phyloP scores from a whole-genome alignment of 2,329 filamentous ascomycete genomes.

The Venturia pyrina region DNA sequence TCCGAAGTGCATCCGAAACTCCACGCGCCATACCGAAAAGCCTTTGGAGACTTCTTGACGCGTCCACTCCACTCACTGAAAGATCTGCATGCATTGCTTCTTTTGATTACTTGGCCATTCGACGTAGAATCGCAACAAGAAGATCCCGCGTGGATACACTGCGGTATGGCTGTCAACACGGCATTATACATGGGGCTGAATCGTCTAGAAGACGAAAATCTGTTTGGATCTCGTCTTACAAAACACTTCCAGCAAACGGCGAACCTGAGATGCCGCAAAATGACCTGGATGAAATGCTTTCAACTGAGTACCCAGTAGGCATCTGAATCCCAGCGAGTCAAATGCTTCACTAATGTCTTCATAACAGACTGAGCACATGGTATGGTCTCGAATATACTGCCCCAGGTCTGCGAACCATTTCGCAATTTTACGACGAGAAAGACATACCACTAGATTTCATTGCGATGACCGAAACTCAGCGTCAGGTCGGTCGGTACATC shows the following conservation, averaged over 20 bases:
- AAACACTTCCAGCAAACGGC: neutral
- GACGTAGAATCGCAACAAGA: conserved; percentile 10
- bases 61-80: conserved; percentile 8
- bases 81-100: conserved; percentile 14
- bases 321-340: neutral
- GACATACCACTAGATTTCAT: conserved; percentile 9
- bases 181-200: conserved; percentile 14
- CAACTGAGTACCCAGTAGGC: conserved; percentile 10
- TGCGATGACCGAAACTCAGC: conserved; percentile 14
- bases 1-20: conserved; percentile 2
- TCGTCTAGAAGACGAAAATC: conserved; percentile 12
- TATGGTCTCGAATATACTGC: conserved; percentile 6
- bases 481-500: conserved; percentile 11
- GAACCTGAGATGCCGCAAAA: conserved; percentile 1
- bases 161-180: conserved; percentile 13
- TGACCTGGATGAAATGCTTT: conserved; percentile 13
- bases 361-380: neutral
- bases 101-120: conserved; percentile 14
- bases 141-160: conserved; percentile 12
- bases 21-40: neutral
- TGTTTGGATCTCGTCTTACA: conserved; percentile 9
- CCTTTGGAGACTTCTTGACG: conserved; percentile 1
- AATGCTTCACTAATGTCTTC: neutral
- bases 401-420: conserved; percentile 4
- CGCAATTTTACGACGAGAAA: conserved; percentile 11